Percentiles rank a stretch among this genome's conserved stretches.
phyloP scores from a whole-genome alignment of 495 filamentous ascomycete genomes.

The Cercophora sp. region DNA sequence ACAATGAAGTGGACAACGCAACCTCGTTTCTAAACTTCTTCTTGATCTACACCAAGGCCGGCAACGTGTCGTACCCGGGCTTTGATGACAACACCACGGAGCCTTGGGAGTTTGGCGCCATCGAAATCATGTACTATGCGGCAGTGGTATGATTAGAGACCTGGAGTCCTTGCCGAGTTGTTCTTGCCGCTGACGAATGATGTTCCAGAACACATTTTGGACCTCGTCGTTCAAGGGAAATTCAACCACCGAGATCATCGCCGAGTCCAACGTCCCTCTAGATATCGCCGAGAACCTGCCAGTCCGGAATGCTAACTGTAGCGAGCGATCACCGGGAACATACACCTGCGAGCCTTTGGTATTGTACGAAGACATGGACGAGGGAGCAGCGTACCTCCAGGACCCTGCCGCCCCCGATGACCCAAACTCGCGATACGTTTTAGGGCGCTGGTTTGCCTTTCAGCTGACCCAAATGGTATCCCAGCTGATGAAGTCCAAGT shows the following conservation, averaged over 20 bases:
- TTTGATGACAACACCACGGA: not conserved
- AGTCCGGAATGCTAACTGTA: slow-evolving; percentile 3
- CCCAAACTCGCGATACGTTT: not conserved
- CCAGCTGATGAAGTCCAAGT: not conserved
- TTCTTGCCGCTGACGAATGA: too few species aligned
- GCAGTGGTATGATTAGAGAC: too few species aligned
- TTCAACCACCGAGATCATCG: not conserved
- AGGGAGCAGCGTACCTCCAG: not conserved
- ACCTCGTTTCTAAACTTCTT: slow-evolving; percentile 2
- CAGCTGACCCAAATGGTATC: slow-evolving; percentile 1
- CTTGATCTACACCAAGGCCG: slow-evolving; percentile 9
- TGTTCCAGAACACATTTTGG: slow-evolving; percentile 12
- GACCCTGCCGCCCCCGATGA: not conserved
- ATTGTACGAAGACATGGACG: not conserved
- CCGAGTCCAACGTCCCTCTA: not conserved
- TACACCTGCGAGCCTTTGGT: slow-evolving; percentile 5
- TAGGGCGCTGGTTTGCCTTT: not conserved
- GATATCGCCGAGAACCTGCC: not conserved
- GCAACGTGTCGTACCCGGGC: slow-evolving; percentile 8
- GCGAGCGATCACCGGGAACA: not conserved
- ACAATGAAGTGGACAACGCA: not conserved
- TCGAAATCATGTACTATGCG: slow-evolving; percentile 9
- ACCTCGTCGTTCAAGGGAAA: not conserved
- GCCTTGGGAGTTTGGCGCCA: not conserved
- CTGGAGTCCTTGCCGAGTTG: too few species aligned